Conservation (phyloP, 306 rosid genomes). For the Castanopsis chinensis region DNA sequence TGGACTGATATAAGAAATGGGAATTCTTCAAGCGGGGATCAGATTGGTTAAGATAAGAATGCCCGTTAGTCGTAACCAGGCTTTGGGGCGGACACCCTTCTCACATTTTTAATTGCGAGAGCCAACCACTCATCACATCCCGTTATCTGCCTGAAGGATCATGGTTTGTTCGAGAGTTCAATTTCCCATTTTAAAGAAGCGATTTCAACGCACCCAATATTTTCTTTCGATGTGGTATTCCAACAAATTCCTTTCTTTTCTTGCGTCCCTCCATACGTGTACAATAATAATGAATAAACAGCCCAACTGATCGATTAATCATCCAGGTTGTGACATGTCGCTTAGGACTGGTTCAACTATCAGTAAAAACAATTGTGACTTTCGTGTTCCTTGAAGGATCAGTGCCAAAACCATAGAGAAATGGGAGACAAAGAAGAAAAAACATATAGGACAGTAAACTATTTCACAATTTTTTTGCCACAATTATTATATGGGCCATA, state of each 20-base stretch:
- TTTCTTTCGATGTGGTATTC: conserved; percentile 41
- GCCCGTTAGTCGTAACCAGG: conserved; percentile 91
- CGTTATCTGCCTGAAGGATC: conserved; percentile 93
- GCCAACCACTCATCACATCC: conserved; percentile 74
- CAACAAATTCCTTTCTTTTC: background rate
- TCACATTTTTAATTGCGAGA: conserved; percentile 29
- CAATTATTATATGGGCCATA: no score
- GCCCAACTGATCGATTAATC: background rate
- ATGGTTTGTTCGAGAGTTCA: accelerated
- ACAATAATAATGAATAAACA: background rate
- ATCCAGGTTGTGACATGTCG: no score
- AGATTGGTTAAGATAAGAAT: conserved; percentile 43
- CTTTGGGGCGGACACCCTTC: conserved; percentile 63
- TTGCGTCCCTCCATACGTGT: no score
- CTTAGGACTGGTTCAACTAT: no score
- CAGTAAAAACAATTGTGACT: no score
- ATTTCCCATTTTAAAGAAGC: background rate
- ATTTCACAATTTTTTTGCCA: no score
- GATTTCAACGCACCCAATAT: accelerated
- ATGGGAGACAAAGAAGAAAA: no score
- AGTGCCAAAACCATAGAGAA: no score
- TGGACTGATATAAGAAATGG: background rate
- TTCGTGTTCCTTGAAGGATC: no score
- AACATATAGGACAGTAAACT: no score
- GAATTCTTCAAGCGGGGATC: conserved; percentile 55